phyloP scores from a whole-genome alignment of 306 rosid species.

The Sindora glabra region DNA sequence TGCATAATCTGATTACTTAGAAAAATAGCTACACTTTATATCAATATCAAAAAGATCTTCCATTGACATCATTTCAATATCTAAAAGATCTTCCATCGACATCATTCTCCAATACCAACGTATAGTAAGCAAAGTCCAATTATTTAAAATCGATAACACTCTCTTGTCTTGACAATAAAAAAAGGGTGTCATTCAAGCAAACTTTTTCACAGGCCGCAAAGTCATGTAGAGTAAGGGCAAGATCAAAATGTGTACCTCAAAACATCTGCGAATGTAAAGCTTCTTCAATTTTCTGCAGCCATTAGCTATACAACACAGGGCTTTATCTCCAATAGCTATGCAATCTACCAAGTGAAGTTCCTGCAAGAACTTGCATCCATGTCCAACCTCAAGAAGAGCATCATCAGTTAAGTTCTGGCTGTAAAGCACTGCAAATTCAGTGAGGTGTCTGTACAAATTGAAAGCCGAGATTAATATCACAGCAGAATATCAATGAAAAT shows the following conservation, averaged over 20 bases:
- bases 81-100: too few relatives aligned
- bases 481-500: too few relatives aligned
- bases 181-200: too few relatives aligned
- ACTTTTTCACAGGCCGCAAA: neutral
- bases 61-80: too few relatives aligned
- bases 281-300: constrained; percentile 88
- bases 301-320: constrained; percentile 68
- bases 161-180: too few relatives aligned
- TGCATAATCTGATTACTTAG: too few relatives aligned
- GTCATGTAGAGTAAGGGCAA: neutral
- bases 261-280: constrained; percentile 83
- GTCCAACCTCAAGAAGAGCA: constrained; percentile 74
- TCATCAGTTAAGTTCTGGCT: constrained; percentile 72
- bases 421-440: constrained; percentile 71
- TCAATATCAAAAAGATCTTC: neutral
- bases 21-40: too few relatives aligned
- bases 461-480: too few relatives aligned
- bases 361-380: constrained; percentile 77
- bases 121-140: neutral
- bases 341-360: constrained; percentile 93
- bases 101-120: neutral
- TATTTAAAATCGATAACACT: neutral
- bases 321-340: constrained; percentile 82
- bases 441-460: too few relatives aligned
- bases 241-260: constrained; percentile 63